These are phyloP conservation scores for Leccinum variicolor DNA, from an alignment of 768 basidiomycete genomes.

Conservation along the genomic window DNA sequence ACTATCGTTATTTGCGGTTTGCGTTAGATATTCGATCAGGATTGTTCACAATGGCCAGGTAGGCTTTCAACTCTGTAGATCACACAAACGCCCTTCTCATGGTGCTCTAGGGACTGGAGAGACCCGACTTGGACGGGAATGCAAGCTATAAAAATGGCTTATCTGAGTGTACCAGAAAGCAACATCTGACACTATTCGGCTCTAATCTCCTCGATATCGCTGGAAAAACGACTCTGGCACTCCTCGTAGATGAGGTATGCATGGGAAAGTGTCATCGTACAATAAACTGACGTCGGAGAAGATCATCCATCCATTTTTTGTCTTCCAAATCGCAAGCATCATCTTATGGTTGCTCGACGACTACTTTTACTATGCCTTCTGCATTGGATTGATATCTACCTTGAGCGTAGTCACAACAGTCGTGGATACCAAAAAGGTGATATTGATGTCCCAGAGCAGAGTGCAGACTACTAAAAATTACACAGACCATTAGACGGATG, in stretches of 20 bases:
- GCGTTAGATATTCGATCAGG: constrained; percentile 82
- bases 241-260: constrained; percentile 86
- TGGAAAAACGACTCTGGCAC: constrained; percentile 71
- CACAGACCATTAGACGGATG: constrained; percentile 88
- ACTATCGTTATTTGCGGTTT: constrained; percentile 92
- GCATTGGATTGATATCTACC: constrained; percentile 88
- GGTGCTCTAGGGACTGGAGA: constrained; percentile 74
- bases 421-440: constrained; percentile 86
- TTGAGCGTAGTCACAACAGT: constrained; percentile 83
- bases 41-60: constrained; percentile 81
- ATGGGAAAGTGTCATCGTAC: neutral
- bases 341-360: constrained; percentile 92
- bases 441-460: constrained; percentile 8
- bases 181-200: constrained; percentile 76
- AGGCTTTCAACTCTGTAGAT: constrained; percentile 2
- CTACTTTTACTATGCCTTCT: constrained; percentile 97
- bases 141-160: constrained; percentile 67
- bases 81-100: constrained; percentile 3
- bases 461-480: constrained; percentile 4
- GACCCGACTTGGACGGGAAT: constrained; percentile 70
- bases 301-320: constrained; percentile 97
- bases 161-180: constrained; percentile 47
- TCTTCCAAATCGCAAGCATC: constrained; percentile 96
- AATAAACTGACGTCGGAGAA: constrained; percentile 22
- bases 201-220: constrained; percentile 87